Evolutionary conservation across 331 rosid species (phyloP), one percentile per base, ranked within the genome.

Genomic region (Stylosanthes scabra): DNA sequence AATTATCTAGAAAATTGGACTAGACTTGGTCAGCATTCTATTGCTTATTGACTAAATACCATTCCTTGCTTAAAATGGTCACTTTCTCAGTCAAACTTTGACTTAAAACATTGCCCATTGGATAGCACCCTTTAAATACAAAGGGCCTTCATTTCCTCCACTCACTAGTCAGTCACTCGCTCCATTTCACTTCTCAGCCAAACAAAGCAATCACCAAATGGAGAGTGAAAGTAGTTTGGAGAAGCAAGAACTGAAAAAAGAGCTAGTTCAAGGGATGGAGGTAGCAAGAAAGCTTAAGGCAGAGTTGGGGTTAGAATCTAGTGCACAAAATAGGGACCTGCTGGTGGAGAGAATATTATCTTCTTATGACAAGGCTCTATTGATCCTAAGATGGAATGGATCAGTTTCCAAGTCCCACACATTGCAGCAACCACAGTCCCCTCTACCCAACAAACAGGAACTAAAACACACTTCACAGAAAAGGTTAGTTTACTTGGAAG

Each of bases 231-330:
- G 59, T 66, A 76, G 69, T 45, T 78, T 82, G 87, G 89, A 88
- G 70, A 93, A 80, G 69, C 80, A 67, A 13, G 77, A 82, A 59
- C 78, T 93, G 3, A 56, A 72, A 8, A 82, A 68, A 15, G 97
- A 87, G 87, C 85, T 93, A 12, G 46, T 76, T 77, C 78, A 86
- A 76, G 98, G 97, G 39, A 76, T 82, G 90, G 92, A 93, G 58
- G 63, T 87, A 7, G 91, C 92, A 5, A 87, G 73, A 64, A 90
- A 84, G 82, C 73, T 93, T 78, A 80, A 75, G 76, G 80, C 44
- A 59, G 83, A 84, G 12, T 77, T 88, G 51, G 70, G 29, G 37
- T 57, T 74, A 49, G 67, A 82, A 63, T 86, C 90, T 41, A 59
- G 85, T 0, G 50, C n/a, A 15, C 86, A 87, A 20, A 66, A 57